Evolutionary conservation across 108 stramenopile species (phyloP).

Genomic region (Cyclotella sp.): DNA sequence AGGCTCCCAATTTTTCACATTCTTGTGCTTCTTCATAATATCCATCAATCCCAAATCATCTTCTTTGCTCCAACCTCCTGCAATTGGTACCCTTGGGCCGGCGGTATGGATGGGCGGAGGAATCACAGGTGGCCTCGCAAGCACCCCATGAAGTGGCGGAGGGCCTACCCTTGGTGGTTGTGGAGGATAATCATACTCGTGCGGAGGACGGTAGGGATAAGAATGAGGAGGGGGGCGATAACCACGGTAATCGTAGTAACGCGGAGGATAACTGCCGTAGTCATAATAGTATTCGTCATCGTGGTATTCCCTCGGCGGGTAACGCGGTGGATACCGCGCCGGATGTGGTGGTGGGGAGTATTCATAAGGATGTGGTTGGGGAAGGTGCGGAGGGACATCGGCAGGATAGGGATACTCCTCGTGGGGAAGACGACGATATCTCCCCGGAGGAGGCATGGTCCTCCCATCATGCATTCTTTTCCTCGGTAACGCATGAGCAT

Average conservation of each 20-base stretch:
- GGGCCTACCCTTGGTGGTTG: not conserved
- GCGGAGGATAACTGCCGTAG: conserved; percentile 10
- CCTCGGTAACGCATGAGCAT: not conserved
- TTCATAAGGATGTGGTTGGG: conserved; percentile 6
- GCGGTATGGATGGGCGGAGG: not conserved
- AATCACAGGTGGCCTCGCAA: not conserved
- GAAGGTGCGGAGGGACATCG: not conserved
- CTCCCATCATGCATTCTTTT: conserved; percentile 2
- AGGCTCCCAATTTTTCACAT: conserved; percentile 87
- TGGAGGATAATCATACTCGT: conserved; percentile 32
- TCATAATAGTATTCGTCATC: conserved; percentile 29
- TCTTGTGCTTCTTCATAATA: conserved; percentile 88
- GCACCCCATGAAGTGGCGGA: not conserved
- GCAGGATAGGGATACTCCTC: conserved; percentile 22
- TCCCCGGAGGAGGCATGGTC: conserved; percentile 7
- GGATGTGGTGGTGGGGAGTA: conserved; percentile 19
- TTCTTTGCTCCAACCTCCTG: conserved; percentile 67
- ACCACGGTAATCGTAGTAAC: conserved; percentile 29
- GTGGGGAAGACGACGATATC: conserved; percentile 14
- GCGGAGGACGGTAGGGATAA: conserved; percentile 22
- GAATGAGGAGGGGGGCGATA: conserved; percentile 25
- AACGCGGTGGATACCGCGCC: conserved; percentile 8
- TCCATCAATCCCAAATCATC: conserved; percentile 79
- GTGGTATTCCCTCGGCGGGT: conserved; percentile 5
- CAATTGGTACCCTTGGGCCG: not conserved